Conservation (phyloP, 23 red algal species). For the Chondrus crispus region DNA sequence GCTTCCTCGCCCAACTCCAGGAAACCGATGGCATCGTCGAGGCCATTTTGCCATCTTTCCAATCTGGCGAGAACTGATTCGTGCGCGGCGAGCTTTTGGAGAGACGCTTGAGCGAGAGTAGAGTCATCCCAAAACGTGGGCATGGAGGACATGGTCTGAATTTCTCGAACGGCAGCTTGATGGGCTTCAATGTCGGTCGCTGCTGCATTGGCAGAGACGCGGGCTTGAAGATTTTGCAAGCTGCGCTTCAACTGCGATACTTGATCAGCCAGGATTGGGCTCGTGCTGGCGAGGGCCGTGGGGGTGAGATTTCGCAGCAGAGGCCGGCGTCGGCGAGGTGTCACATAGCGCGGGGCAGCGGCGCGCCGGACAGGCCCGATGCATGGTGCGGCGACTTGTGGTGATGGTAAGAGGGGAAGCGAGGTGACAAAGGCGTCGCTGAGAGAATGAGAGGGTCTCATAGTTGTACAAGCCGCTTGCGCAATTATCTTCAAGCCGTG, state of each 20-base stretch:
- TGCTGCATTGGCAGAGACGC: not conserved
- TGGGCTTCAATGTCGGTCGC: constrained; percentile 23
- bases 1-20: constrained; percentile 49
- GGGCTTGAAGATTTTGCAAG: constrained; percentile 1
- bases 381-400: no score
- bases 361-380: no score
- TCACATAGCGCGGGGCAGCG: no score
- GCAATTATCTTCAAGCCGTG: no score
- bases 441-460: no score
- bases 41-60: constrained; percentile 19
- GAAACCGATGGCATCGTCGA: constrained; percentile 49
- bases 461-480: no score
- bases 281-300: no score
- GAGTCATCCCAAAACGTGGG: constrained; percentile 79
- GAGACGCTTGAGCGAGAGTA: constrained; percentile 16
- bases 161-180: constrained; percentile 3
- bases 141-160: constrained; percentile 16
- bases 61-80: constrained; percentile 42
- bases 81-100: constrained; percentile 54
- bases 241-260: not conserved
- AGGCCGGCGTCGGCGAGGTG: no score
- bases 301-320: no score
- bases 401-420: no score
- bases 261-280: not conserved
- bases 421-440: no score